phyloP scores from a whole-genome alignment of 2,329 filamentous ascomycete species.

The Alternaria brassicicola region DNA sequence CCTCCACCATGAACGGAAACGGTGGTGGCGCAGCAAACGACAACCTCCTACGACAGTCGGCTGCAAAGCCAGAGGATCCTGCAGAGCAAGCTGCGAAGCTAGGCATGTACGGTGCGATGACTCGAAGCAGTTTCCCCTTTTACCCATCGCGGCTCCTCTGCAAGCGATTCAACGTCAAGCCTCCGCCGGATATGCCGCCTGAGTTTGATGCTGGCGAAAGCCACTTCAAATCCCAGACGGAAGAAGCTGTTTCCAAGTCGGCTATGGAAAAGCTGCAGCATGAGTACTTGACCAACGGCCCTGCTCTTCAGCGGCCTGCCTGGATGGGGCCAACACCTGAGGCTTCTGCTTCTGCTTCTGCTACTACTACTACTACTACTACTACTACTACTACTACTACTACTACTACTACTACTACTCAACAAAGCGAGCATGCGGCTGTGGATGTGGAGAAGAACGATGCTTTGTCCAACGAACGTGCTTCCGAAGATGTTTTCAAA shows the following conservation, averaged over 20 bases:
- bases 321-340: constrained; percentile 31
- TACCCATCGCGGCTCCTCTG: constrained; percentile 85
- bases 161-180: constrained; percentile 89
- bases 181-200: constrained; percentile 69
- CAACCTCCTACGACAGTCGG: constrained; percentile 54
- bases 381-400: neutral
- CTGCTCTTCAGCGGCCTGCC: constrained; percentile 36
- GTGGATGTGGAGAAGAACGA: constrained; percentile 79
- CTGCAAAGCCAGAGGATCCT: constrained; percentile 70
- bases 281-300: constrained; percentile 37
- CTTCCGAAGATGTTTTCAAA: constrained; percentile 81
- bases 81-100: constrained; percentile 85
- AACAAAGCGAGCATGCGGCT: constrained; percentile 30
- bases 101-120: constrained; percentile 93
- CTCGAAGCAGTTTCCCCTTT: constrained; percentile 73
- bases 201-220: constrained; percentile 47
- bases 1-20: constrained; percentile 40
- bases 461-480: constrained; percentile 73
- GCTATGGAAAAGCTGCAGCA: constrained; percentile 54
- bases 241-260: constrained; percentile 60
- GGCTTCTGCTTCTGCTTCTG: neutral
- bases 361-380: neutral
- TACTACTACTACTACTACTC: neutral
- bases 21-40: constrained; percentile 36
- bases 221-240: constrained; percentile 29